Evolutionary conservation across 345 rosid species (phyloP), one percentile per base, ranked within the genome.

Genomic region (Angophora floribunda): DNA sequence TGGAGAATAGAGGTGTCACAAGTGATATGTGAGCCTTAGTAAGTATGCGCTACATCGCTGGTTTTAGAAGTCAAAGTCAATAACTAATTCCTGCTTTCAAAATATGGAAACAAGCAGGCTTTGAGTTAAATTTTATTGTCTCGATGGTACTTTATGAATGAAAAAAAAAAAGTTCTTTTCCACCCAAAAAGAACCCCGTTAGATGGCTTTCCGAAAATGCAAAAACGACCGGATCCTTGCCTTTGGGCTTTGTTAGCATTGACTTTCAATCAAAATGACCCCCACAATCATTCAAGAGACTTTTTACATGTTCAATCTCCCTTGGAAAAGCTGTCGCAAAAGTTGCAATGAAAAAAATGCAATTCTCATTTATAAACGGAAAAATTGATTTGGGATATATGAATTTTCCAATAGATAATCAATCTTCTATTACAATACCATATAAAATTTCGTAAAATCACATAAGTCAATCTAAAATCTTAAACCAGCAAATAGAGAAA

Each of bases 121-220:
- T 52, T 52, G 53, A 52, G 21, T 55, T 55, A 55, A 55, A 22
- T 55, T 55, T 3, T 21, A 26, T 55, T 55, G 11, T 55, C 11
- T 21, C 22, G 61, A 26, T 11, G 0, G 1, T 55, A 26, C 61
- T 55, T 21, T 0, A 55, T 55, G 26, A 55, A 53, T 53, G 19
- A 52, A 13, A 52, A 52, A 52, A 16, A 16, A 21, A 7, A 55
- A 55, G 12, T 55, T 55, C 1, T 55, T 55, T 55, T 55, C 13
- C 0, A 55, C 22, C 28, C 13, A 14, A 7, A 63, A 15, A n/a
- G n/a, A n/a, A n/a, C n/a, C n/a, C n/a, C n/a, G 22, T 30, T 6
- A 6, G 3, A 63, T 63, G 32, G 36, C 17, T n/a, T 13, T n/a
- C 2, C 4, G 2, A 65, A n/a, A 13, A n/a, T 13, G 19, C 41